Evolutionary conservation across 2,329 filamentous ascomycete genomes (phyloP), one percentile per base, ranked within the genome.

Genomic region (Diplocarpon rosae): DNA sequence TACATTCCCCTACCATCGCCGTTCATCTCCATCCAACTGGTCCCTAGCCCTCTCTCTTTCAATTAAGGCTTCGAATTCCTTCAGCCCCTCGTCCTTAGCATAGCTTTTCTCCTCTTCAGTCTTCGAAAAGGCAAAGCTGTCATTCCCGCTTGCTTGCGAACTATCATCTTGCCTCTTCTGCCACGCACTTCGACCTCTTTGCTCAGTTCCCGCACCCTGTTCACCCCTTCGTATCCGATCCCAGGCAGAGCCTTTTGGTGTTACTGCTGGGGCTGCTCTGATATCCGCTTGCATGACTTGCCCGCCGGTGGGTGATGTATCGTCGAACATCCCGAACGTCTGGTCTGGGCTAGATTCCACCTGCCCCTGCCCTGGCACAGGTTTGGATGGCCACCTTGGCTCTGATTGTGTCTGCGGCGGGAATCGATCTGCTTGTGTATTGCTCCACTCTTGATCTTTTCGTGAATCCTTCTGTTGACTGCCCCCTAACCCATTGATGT

Each of bases 21-120:
- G 52, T 42, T 53, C 50, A 42, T 56, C 53, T n/a, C 50, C 52
- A 40, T 34, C 46, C n/a, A 60, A 62, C 35, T 58, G 51, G 1
- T 53, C 59, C 9, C 59, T 59, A 15, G 48, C 51, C 34, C 60
- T 50, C 43, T 62, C 59, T 20, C 49, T 49, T 33, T 62, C 60
- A 15, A 62, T 45, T n/a, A 49, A 45, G 14, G 56, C 57, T 53
- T 62, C 59, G 46, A 62, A 62, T 15, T 61, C 59, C 38, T 51
- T 54, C 47, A 62, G 60, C 6, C 57, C 56, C 39, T 58, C 50
- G 13, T 47, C 42, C 37, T 49, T 55, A 2, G 51, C 52, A 35
- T 51, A 49, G 31, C 41, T 46, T 16, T 47, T 48, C 11, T 56
- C 50, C 28, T 56, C 54, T 3, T 53, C 52, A 2, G 45, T 40